Base-by-base conservation (phyloP, 2,329 filamentous ascomycete genomes). In the Calonectria leucothoes region DNA sequence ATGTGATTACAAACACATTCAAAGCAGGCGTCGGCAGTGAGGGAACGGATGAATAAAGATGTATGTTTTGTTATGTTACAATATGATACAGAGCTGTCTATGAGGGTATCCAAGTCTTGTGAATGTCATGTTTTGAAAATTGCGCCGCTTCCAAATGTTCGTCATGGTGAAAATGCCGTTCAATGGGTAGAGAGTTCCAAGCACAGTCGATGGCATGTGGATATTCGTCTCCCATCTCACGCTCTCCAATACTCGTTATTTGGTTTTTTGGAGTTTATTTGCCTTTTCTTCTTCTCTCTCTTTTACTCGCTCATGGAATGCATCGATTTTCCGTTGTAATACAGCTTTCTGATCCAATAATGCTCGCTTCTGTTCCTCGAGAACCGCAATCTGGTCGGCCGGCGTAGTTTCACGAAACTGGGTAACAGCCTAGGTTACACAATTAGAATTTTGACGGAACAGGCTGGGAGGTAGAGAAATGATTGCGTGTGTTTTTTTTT, bases 351-450 rank as follows among this genome's bases (percentile, higher is more conserved):
- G 84, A 6, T 80, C 79, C 35, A 87, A 69, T 42, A 89, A 80
- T 25, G 81, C 78, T 33, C 81, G 79, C 72, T 84, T 85, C 69
- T 87, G 88, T 27, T 80, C 81, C 75, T 89, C 83, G 63, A 89
- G 84, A 17, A 83, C 82, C 63, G 82, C 81, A 73, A 89, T 86
- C 74, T 89, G 87, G 33, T 89, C 86, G 45, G 84, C 84, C 42
- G 83, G 74, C 0, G 85, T 81, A 2, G 84, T 82, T 52, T 85
- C 82, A 42, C 85, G 80, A 74, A 89, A 85, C 59, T 84, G 78
- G 27, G 80, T 74, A 29, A 85, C 83, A 11, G 81, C 81, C 84
- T 85, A 20, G 31, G 23, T 29, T 31, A 29, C 17, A 52, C 42
- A 8, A 35, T 59, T 29, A 69, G 66, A 42, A 57, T 17, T 48